Evolutionary conservation across 441 rosid species (phyloP).

Genomic region (Biscutella auriculata): DNA sequence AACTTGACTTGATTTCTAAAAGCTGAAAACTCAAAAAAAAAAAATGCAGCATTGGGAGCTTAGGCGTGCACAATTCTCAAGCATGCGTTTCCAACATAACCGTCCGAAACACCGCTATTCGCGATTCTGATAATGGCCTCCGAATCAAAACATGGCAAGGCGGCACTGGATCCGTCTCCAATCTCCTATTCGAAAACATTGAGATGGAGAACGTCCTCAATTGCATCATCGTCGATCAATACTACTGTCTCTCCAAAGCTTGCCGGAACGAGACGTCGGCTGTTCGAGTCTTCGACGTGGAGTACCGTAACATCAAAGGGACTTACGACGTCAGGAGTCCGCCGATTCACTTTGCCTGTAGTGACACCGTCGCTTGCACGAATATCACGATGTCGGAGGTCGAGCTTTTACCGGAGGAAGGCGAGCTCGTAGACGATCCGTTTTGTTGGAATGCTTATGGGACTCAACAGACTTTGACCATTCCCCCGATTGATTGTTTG

Average conservation of each 20-base stretch:
- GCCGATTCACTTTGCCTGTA: conserved; percentile 89
- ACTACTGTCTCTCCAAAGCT: conserved; percentile 56
- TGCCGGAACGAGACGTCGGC: conserved; percentile 83
- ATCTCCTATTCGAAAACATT: conserved; percentile 63
- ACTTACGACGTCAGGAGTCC: conserved; percentile 74
- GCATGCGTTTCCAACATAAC: conserved; percentile 89
- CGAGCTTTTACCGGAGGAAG: conserved; percentile 84
- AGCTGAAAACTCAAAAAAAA: background rate
- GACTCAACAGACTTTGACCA: conserved; percentile 58
- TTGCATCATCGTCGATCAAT: conserved; percentile 84
- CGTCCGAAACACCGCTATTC: conserved; percentile 47
- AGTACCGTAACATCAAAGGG: conserved; percentile 72
- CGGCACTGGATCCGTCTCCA: conserved; percentile 65
- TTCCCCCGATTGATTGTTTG: conserved; percentile 76
- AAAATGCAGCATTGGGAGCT: conserved; percentile 73
- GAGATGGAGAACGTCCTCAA: conserved; percentile 85
- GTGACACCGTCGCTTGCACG: conserved; percentile 87
- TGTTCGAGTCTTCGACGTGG: conserved; percentile 48
- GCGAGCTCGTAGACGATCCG: conserved; percentile 66
- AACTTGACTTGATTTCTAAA: background rate
- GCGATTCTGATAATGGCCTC: conserved; percentile 85
- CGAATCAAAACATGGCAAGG: conserved; percentile 97
- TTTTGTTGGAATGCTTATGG: conserved; percentile 96
- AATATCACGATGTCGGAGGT: conserved; percentile 78
- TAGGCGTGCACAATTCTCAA: conserved; percentile 83